phyloP scores from a whole-genome alignment of 75 land plant genomes.

The Isoetes taiwanensis region DNA sequence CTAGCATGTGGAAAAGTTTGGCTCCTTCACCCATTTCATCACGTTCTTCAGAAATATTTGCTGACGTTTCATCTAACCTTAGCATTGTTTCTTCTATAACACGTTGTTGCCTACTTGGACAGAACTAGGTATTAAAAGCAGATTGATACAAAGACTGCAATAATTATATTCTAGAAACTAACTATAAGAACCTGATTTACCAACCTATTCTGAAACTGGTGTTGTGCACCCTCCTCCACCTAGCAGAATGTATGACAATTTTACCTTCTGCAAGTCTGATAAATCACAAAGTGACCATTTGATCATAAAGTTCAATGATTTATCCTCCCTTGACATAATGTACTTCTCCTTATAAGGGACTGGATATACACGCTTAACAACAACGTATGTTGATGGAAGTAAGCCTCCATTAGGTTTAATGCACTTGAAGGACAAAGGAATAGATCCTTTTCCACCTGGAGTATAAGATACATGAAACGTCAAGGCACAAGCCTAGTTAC shows the following conservation, averaged over 20 bases:
- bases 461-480: not conserved
- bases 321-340: not conserved
- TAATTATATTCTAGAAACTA: no score
- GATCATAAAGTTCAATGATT: not conserved
- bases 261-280: constrained; percentile 37
- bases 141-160: no score
- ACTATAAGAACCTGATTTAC: no score
- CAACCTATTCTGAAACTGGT: constrained; percentile 43
- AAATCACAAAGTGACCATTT: not conserved
- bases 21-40: constrained; percentile 61
- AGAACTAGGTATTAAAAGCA: no score
- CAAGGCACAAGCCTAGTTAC: not conserved
- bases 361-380: constrained; percentile 58
- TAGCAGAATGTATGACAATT: constrained; percentile 45
- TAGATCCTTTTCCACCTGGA: constrained; percentile 33
- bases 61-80: not conserved
- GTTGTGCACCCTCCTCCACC: constrained; percentile 34
- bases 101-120: not conserved
- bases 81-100: no score
- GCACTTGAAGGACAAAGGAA: constrained; percentile 60
- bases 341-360: constrained; percentile 60
- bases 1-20: constrained; percentile 43
- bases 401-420: constrained; percentile 57
- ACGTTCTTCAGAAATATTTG: not conserved
- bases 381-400: constrained; percentile 53